A percentile compares a stretch with the other conserved stretches of the same genome.
These are phyloP conservation scores for Pseudisothecium myosuroides DNA, from an alignment of 225 moss, liverwort and hornwort species.

Conservation along the genomic window DNA sequence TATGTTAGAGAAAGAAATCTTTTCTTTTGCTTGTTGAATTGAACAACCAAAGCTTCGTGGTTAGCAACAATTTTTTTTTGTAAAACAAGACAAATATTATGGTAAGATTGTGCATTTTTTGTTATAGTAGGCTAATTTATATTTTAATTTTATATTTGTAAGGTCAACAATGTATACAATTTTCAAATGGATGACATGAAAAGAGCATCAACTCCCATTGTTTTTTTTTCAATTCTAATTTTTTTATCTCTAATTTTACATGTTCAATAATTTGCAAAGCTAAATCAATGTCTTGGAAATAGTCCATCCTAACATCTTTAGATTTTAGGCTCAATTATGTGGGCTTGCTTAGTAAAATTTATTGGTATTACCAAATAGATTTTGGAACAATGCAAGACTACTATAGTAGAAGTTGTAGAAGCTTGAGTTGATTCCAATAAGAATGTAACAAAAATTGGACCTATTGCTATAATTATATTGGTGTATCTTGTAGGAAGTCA, in stretches of 20 bases:
- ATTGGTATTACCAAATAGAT: fast-evolving
- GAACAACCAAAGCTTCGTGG: not conserved
- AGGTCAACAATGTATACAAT: not conserved
- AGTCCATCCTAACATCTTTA: not conserved
- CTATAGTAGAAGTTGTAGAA: not conserved
- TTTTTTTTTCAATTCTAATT: not conserved
- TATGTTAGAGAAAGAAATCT: not conserved
- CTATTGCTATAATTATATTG: too few relatives aligned
- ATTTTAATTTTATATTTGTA: not conserved
- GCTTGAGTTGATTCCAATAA: not conserved
- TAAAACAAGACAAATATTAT: not conserved
- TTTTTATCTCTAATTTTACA: not conserved
- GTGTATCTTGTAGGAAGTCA: not conserved
- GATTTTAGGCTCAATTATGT: not conserved
- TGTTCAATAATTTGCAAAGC: not conserved
- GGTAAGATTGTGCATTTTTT: not conserved
- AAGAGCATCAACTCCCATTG: not conserved
- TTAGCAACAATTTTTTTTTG: not conserved
- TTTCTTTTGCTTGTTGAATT: not conserved
- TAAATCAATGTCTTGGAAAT: not conserved
- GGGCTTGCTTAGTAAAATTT: not conserved
- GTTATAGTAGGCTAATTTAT: too few relatives aligned
- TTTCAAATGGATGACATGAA: not conserved
- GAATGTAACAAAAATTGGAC: not conserved
- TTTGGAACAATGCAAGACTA: not conserved